Conservation (phyloP, 805 yeast genomes). For the Pichia occidentalis region DNA sequence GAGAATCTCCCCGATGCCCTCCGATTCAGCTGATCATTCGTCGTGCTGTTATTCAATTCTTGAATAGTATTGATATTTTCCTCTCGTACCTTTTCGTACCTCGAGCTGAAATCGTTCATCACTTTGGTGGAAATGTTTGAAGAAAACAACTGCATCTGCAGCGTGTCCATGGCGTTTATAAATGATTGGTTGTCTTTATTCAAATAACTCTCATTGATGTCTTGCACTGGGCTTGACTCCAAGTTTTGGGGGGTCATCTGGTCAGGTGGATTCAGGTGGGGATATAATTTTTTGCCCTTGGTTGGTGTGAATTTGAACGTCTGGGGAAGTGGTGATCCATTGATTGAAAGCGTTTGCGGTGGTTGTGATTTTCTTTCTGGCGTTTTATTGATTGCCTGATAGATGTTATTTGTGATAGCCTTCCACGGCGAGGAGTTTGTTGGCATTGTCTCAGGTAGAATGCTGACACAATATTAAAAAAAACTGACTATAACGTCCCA, state of each 20-base stretch:
- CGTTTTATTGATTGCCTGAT: slow-evolving; percentile 5
- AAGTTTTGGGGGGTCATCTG: background rate
- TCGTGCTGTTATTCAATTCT: slow-evolving; percentile 20
- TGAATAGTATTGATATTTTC: slow-evolving; percentile 23
- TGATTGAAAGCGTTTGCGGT: background rate
- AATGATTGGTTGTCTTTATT: slow-evolving; percentile 27
- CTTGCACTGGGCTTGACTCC: slow-evolving; percentile 12
- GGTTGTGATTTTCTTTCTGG: slow-evolving; percentile 6
- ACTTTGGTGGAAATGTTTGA: slow-evolving; percentile 40
- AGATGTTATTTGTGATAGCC: background rate
- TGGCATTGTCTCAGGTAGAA: no score
- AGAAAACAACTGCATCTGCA: slow-evolving; percentile 43
- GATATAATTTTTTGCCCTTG: slow-evolving; percentile 24
- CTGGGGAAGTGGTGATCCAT: slow-evolving; percentile 22
- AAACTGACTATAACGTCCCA: no score
- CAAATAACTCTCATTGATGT: slow-evolving; percentile 24
- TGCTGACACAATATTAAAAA: no score
- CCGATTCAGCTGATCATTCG: slow-evolving; percentile 21
- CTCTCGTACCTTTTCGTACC: slow-evolving; percentile 35
- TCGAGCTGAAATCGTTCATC: slow-evolving; percentile 36
- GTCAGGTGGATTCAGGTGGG: slow-evolving; percentile 18
- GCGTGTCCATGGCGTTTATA: slow-evolving; percentile 25
- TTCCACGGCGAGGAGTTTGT: slow-evolving; percentile 10
- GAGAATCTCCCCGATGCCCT: slow-evolving; percentile 36
- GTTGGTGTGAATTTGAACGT: slow-evolving; percentile 29